Percentiles rank a stretch among this genome's conserved stretches.
Conservation (phyloP, 1,139 yeast genomes). For the Yamadazyma dendronema region DNA sequence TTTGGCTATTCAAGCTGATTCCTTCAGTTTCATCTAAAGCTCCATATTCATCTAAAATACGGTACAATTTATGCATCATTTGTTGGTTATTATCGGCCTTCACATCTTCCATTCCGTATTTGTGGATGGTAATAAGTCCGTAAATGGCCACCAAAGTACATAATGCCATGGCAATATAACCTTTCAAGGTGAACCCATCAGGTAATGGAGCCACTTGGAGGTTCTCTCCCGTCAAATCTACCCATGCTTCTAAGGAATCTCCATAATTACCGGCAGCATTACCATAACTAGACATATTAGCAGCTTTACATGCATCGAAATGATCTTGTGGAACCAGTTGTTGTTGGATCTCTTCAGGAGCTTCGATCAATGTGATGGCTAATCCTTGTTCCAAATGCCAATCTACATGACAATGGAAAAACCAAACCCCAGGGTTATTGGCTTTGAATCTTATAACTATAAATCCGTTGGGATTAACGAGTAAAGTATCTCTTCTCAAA, state of each 20-base stretch:
- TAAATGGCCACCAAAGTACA: conserved; percentile 76
- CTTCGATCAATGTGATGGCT: conserved; percentile 51
- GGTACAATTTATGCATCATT: conserved; percentile 49
- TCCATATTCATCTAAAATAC: conserved; percentile 35
- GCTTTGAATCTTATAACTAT: conserved; percentile 59
- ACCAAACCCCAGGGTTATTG: conserved; percentile 63
- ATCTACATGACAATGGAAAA: conserved; percentile 64
- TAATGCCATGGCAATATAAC: conserved; percentile 82
- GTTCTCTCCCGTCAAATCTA: conserved; percentile 71
- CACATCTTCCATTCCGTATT: conserved; percentile 81
- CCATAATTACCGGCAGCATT: conserved; percentile 81
- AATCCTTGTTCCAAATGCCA: conserved; percentile 66
- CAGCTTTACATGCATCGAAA: conserved; percentile 54
- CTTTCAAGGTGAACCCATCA: conserved; percentile 83
- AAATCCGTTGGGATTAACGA: conserved; percentile 66
- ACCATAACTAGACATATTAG: conserved; percentile 53
- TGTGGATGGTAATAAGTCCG: conserved; percentile 72
- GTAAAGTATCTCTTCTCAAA: conserved; percentile 67
- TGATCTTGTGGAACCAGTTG: conserved; percentile 56
- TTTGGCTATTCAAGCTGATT: conserved; percentile 15
- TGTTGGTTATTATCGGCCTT: conserved; percentile 52
- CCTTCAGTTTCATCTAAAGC: conserved; percentile 20
- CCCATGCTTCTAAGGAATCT: conserved; percentile 42
- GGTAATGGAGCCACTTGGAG: conserved; percentile 68
- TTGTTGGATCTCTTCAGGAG: conserved; percentile 55